Evolutionary conservation across 2,329 filamentous ascomycete genomes (phyloP), one percentile per base, ranked within the genome.

Genomic region (Epicoccum nigrum): DNA sequence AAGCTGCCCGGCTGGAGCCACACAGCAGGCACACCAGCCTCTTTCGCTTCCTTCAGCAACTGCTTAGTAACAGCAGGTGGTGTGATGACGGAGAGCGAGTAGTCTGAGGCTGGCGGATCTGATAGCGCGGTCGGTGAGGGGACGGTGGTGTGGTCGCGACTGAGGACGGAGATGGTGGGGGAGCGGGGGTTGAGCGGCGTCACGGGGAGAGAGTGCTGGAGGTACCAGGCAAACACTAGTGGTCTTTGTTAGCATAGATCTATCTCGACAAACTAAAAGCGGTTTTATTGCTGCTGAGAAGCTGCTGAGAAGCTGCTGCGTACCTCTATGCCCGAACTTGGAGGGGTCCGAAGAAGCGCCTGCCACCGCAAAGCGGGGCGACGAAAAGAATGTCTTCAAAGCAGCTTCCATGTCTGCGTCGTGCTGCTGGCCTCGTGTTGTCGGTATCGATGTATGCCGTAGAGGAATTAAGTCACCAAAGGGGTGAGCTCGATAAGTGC

Each of bases 221-320:
- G 83, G 74, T 97, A 97, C 93, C 93, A 97, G 12, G 84, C 84
- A 70, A 97, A 90, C 60, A 97, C 92, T 95, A n/a, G 2, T 19
- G 2, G 19, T 19, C 23, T 5, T n/a, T 54, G 13, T 56, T 3
- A 52, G 30, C 17, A 16, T 8, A 2, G 2, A 30, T 9, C 12
- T 4, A n/a, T 30, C 13, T 5, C 28, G 28, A 13, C 12, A 30
- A 12, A 9, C 7, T 12, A 13, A 30, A n/a, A 12, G 28, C 8
- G 28, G 4, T 12, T 3, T 30, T 19, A 0, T 13, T n/a, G 19
- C 11, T 8, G 7, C 7, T 20, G 33, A 7, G 15, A n/a, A n/a
- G n/a, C n/a, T n/a, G n/a, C n/a, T n/a, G n/a, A n/a, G 32, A 19
- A 19, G 40, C 19, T 21, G 17, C 16, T 28, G 67, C 77, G 51